Conservation (phyloP, 2,329 filamentous ascomycete genomes). For the Didymosphaeria variabile region DNA sequence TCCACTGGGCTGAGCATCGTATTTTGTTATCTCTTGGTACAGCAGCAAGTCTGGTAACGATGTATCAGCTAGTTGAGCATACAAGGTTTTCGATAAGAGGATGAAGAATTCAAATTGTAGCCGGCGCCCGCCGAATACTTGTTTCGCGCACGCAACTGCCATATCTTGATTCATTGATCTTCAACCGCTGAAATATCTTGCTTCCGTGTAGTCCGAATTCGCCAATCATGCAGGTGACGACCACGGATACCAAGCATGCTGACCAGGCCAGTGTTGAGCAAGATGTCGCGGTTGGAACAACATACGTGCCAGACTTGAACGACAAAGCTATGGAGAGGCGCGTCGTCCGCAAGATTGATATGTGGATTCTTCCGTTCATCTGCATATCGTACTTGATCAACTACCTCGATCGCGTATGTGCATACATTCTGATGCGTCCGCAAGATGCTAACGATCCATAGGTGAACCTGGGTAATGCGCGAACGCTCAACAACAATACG, state of each 20-base stretch:
- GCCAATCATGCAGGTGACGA: neutral
- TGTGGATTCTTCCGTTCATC: slow-evolving; percentile 29
- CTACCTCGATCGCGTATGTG: slow-evolving; percentile 27
- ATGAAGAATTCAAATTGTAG: neutral
- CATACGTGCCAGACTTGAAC: slow-evolving; percentile 27
- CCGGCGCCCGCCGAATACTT: neutral
- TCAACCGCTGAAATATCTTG: neutral
- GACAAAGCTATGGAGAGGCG: slow-evolving; percentile 33
- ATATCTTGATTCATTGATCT: neutral
- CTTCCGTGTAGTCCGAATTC: neutral
- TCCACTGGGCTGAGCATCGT: neutral
- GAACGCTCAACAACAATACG: slow-evolving; percentile 31
- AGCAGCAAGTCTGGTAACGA: neutral
- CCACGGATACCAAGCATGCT: neutral
- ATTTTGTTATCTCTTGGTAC: neutral
- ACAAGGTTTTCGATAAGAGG: neutral
- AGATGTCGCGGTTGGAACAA: slow-evolving; percentile 18
- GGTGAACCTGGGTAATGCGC: slow-evolving; percentile 34
- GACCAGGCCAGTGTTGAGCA: slow-evolving; percentile 20
- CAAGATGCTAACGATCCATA: slow-evolving; percentile 7
- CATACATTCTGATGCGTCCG: too few relatives aligned
- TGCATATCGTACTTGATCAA: slow-evolving; percentile 34
- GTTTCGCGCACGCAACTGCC: neutral
- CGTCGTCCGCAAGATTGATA: slow-evolving; percentile 33
- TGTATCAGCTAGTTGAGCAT: neutral